Base-by-base conservation (phyloP, 2,329 filamentous ascomycete genomes). In the Teratosphaeria nubilosa region DNA sequence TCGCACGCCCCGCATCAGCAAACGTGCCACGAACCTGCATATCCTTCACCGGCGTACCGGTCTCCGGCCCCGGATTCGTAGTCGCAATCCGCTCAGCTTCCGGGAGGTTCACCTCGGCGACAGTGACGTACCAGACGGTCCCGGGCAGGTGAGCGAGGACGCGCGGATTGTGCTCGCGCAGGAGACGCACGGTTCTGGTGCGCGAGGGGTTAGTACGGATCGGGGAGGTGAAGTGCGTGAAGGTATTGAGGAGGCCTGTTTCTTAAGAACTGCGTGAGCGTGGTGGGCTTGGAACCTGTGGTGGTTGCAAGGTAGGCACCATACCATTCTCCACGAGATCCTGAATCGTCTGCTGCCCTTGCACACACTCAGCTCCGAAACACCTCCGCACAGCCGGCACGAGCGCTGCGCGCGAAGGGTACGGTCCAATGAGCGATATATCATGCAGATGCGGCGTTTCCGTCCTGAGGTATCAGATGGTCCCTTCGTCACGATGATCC, bases 401-500 rank as follows among this genome's bases (percentile, higher is more conserved):
- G n/a, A 50, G 48, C 16, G 54, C 50, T 4, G 41, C 31, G 13
- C 56, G 32, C 16, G 51, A 20, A 37, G 55, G 34, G 34, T 53
- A 59, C 22, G 57, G 57, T 16, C 54, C 57, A 1, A 51, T 32
- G 4, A 59, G 25, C 7, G 57, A 53, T n/a, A 59, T 37, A 37
- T 59, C 57, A 22, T 59, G 27, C 13, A 59, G n/a, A 16, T 59
- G 57, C 6, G 57, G 57, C 13, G 20, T 56, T 16, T 54, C 32
- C 25, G 57, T 59, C 48, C 45, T 30, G 14, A 56, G 53, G 54
- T 56, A 59, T 34, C 48, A 59, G 51, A 56, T 56, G 2, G 25
- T 56, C 24, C 50, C 48, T n/a, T 22, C 41, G 1, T 48, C 20
- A 11, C n/a, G n/a, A 2, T 2, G n/a, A 22, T 10, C n/a, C n/a